Conservation (phyloP, 345 rosid species). For the Murraya paniculata region DNA sequence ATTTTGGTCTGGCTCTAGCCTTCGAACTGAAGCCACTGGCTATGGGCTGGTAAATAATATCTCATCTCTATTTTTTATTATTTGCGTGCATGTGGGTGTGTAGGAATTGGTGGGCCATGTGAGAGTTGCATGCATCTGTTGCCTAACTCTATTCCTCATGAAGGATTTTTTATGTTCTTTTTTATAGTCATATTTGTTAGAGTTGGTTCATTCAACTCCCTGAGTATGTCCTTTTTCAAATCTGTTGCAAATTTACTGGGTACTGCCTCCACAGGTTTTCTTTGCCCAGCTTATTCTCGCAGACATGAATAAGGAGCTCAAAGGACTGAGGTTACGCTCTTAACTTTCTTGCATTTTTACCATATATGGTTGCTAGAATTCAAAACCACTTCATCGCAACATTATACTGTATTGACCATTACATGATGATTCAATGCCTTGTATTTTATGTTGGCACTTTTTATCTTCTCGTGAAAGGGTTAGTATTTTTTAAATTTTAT, state of each 20-base stretch:
- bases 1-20: slow-evolving; percentile 99
- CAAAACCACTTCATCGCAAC: not conserved
- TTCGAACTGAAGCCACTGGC: slow-evolving; percentile 99
- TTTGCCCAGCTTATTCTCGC: slow-evolving; percentile 92
- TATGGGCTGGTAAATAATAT: slow-evolving; percentile 82
- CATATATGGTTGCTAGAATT: not conserved
- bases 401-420: not conserved
- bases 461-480: not conserved
- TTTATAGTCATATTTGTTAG: not conserved
- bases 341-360: slow-evolving; percentile 5
- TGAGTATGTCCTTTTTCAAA: not conserved
- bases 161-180: slow-evolving; percentile 3
- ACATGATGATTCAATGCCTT: not conserved
- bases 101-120: not conserved
- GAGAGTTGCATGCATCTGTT: slow-evolving; percentile 1
- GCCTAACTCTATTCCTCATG: not conserved
- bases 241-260: slow-evolving; percentile 17
- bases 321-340: slow-evolving; percentile 75
- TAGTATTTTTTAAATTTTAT: not conserved
- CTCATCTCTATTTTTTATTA: slow-evolving; percentile 12
- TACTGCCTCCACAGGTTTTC: slow-evolving; percentile 72
- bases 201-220: not conserved
- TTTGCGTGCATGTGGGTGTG: slow-evolving; percentile 4
- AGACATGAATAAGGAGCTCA: slow-evolving; percentile 91
- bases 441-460: not conserved